These are phyloP conservation scores for Geotrichum klebahnii DNA, from an alignment of 1,139 yeast species.

Conservation along the genomic window DNA sequence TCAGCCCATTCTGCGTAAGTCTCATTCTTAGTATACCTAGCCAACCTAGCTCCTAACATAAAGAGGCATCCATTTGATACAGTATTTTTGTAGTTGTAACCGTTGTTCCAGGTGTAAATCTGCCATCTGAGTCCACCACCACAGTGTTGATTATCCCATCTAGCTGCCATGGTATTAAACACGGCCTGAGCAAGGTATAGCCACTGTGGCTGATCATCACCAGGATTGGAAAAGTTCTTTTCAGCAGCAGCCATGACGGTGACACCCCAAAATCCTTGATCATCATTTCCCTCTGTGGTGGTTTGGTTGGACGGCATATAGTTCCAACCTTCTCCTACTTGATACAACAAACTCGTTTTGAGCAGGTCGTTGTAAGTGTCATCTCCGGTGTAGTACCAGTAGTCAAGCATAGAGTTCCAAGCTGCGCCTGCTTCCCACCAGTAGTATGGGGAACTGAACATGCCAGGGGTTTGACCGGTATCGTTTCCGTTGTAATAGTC, in stretches of 20 bases:
- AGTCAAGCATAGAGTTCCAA: slow-evolving; percentile 75
- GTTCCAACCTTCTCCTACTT: slow-evolving; percentile 61
- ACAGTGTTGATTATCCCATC: slow-evolving; percentile 78
- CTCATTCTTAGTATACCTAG: slow-evolving; percentile 68
- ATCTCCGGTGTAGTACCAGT: slow-evolving; percentile 59
- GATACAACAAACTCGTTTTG: slow-evolving; percentile 57
- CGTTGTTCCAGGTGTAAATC: slow-evolving; percentile 89
- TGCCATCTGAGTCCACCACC: slow-evolving; percentile 96
- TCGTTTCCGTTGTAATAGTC: slow-evolving; percentile 77
- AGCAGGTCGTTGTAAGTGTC: slow-evolving; percentile 54
- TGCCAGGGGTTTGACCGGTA: slow-evolving; percentile 65
- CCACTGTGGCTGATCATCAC: slow-evolving; percentile 57
- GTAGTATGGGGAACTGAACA: slow-evolving; percentile 71
- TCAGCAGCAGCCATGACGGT: slow-evolving; percentile 83
- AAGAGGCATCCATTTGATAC: slow-evolving; percentile 89
- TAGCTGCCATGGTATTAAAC: slow-evolving; percentile 79
- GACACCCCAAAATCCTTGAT: slow-evolving; percentile 88
- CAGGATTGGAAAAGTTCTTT: slow-evolving; percentile 66
- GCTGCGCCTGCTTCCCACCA: slow-evolving; percentile 97
- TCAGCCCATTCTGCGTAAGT: slow-evolving; percentile 79
- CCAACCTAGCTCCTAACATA: slow-evolving; percentile 81
- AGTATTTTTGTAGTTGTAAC: slow-evolving; percentile 86
- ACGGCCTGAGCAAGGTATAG: slow-evolving; percentile 69
- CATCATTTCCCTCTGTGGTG: slow-evolving; percentile 86
- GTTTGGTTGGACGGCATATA: slow-evolving; percentile 74